Conservation (phyloP, 2,329 filamentous ascomycete species). For the Bipolaris bicolor region DNA sequence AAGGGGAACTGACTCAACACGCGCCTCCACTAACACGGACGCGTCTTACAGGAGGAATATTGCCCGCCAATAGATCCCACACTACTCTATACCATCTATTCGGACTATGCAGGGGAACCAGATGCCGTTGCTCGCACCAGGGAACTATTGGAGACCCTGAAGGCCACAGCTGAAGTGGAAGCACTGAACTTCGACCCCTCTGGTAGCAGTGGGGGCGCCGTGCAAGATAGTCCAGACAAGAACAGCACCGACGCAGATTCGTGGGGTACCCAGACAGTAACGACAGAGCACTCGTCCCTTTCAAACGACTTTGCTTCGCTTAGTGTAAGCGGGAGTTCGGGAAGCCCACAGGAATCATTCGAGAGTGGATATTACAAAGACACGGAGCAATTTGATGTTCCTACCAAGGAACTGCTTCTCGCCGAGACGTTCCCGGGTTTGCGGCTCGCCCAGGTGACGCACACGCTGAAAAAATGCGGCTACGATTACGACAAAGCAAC, state of each 20-base stretch:
- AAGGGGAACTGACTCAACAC: constrained; percentile 2
- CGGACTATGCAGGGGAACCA: constrained; percentile 71
- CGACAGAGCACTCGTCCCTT: constrained; percentile 59
- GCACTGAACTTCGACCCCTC: constrained; percentile 81
- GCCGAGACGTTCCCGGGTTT: constrained; percentile 74
- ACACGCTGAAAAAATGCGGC: constrained; percentile 70
- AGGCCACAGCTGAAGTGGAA: constrained; percentile 67
- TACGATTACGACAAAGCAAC: constrained; percentile 73
- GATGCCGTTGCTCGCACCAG: constrained; percentile 60
- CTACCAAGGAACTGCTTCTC: constrained; percentile 69
- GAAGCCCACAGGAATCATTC: constrained; percentile 30
- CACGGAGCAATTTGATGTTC: constrained; percentile 56
- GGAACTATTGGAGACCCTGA: constrained; percentile 68
- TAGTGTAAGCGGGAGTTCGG: constrained; percentile 31
- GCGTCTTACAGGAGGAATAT: constrained; percentile 66
- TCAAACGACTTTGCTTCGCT: constrained; percentile 54
- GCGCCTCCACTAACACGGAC: constrained; percentile 19
- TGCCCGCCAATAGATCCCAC: constrained; percentile 77
- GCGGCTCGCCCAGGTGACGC: constrained; percentile 68
- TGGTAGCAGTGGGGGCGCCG: constrained; percentile 62
- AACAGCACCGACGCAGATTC: constrained; percentile 41
- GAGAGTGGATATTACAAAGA: constrained; percentile 45
- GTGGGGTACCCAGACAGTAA: constrained; percentile 51
- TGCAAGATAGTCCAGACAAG: constrained; percentile 26
- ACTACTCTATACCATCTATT: constrained; percentile 75